These are phyloP conservation scores for Ordospora pajunii DNA, from an alignment of 371 early-diverging fungal genomes.

Conservation along the genomic window DNA sequence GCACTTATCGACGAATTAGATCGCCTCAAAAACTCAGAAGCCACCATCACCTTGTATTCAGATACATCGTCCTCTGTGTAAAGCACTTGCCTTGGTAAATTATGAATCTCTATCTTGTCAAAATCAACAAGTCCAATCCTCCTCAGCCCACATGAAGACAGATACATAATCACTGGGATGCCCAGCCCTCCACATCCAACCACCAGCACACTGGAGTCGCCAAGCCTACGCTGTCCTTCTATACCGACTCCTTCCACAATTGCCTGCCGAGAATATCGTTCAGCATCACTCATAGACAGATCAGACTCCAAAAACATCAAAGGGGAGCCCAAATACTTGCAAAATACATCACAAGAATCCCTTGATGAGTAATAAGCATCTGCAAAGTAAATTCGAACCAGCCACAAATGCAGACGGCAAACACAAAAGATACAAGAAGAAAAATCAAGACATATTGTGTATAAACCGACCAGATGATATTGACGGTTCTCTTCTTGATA, in stretches of 20 bases:
- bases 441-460: not conserved
- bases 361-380: not conserved
- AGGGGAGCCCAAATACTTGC: not conserved
- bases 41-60: slow-evolving; percentile 70
- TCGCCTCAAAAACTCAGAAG: slow-evolving; percentile 63
- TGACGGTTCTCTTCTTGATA: not conserved
- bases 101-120: slow-evolving; percentile 80
- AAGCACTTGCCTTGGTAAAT: slow-evolving; percentile 87
- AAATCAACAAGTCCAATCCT: slow-evolving; percentile 83
- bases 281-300: slow-evolving; percentile 65
- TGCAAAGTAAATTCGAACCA: not conserved
- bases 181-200: slow-evolving; percentile 95
- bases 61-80: slow-evolving; percentile 71
- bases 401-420: not conserved
- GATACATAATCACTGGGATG: slow-evolving; percentile 74
- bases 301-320: slow-evolving; percentile 36
- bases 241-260: slow-evolving; percentile 74
- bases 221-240: slow-evolving; percentile 70
- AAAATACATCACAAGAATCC: not conserved
- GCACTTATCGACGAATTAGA: slow-evolving; percentile 24
- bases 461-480: not conserved
- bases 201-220: slow-evolving; percentile 69
- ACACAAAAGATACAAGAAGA: not conserved
- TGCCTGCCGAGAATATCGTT: slow-evolving; percentile 80
- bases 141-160: slow-evolving; percentile 80